Evolutionary conservation across 495 filamentous ascomycete species (phyloP).

Genomic region (Lasiosphaeris hirsuta): DNA sequence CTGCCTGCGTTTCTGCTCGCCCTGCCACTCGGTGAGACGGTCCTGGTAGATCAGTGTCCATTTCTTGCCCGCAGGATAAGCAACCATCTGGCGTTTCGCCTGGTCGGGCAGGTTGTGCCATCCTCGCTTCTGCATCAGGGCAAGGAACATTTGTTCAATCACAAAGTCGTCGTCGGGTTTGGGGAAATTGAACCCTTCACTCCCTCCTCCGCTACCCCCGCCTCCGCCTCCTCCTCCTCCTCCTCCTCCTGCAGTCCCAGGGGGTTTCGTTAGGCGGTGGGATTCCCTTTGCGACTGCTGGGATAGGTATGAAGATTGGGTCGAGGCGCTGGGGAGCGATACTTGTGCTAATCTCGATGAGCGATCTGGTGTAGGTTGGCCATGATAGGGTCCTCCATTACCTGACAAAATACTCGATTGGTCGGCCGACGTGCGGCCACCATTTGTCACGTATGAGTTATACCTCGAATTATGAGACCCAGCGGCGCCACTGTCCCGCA

Average conservation of each 20-base stretch:
- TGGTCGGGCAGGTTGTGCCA: constrained; percentile 97
- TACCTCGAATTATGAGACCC: constrained; percentile 53
- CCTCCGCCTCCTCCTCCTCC: too few species aligned
- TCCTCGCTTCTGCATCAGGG: constrained; percentile 93
- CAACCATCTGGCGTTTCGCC: constrained; percentile 89
- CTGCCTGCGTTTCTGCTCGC: constrained; percentile 82
- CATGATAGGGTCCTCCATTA: constrained; percentile 67
- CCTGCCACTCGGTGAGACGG: constrained; percentile 86
- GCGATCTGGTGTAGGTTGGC: constrained; percentile 65
- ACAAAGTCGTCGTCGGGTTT: constrained; percentile 76
- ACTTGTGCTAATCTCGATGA: constrained; percentile 51
- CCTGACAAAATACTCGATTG: constrained; percentile 58
- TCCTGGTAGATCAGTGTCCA: constrained; percentile 98
- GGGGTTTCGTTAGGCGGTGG: constrained; percentile 48
- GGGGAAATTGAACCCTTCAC: constrained; percentile 60
- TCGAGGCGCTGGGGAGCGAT: constrained; percentile 43
- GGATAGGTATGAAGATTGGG: constrained; percentile 48
- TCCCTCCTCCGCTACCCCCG: constrained; percentile 16
- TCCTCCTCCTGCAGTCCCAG: constrained; percentile 39
- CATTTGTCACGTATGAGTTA: constrained; percentile 60
- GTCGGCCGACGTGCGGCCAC: constrained; percentile 43
- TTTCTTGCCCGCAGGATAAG: constrained; percentile 90
- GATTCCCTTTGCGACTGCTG: constrained; percentile 46
- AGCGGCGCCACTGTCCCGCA: constrained; percentile 51
- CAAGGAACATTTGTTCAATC: constrained; percentile 88